Evolutionary conservation across 768 basidiomycete genomes (phyloP), one percentile per base, ranked within the genome.

Genomic region (Phlebiopsis gigantea): DNA sequence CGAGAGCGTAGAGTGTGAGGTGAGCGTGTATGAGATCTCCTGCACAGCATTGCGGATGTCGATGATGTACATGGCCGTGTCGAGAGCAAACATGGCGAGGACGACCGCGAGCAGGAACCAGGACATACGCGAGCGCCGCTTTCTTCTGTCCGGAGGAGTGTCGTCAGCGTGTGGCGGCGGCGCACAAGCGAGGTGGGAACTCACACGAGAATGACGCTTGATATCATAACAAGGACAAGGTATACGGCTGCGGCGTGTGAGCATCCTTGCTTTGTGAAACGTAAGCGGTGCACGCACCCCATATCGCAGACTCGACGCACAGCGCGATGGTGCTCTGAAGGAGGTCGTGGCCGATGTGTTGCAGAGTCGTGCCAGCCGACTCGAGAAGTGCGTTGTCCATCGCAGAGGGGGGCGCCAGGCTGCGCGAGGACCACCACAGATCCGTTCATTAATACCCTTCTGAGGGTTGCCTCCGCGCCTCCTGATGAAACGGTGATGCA

Each of bases 11-110:
- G 43, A 44, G 43, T 44, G 6, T 7, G 43, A 8, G 25, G 57
- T 5, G 48, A 61, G 34, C 14, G 55, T n/a, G 46, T 49, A 24
- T 31, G 62, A 31, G 7, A 57, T 21, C 46, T 66, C 65, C 21
- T 21, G 28, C 22, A 66, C 55, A 42, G 59, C 56, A 43, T 61
- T 58, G 14, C 51, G 53, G 17, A 66, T 42, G 28, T 66, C 65
- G 30, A 66, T 39, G 17, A 60, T 53, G 57, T 57, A 63, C 2
- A 66, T 52, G 4, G 59, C 45, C 10, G 60, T 19, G 29, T 48
- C 60, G 12, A 61, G 24, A 7, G 43, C 30, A 30, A 49, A 57
- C 60, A 61, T 57, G 7, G 48, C 34, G 29, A 57, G 24, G 24
- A 61, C 56, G 30, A 49, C 44, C 2, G 26, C 24, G 31, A 43